Evolutionary conservation across 768 basidiomycete species (phyloP).

Genomic region (Suillus hirtellus): DNA sequence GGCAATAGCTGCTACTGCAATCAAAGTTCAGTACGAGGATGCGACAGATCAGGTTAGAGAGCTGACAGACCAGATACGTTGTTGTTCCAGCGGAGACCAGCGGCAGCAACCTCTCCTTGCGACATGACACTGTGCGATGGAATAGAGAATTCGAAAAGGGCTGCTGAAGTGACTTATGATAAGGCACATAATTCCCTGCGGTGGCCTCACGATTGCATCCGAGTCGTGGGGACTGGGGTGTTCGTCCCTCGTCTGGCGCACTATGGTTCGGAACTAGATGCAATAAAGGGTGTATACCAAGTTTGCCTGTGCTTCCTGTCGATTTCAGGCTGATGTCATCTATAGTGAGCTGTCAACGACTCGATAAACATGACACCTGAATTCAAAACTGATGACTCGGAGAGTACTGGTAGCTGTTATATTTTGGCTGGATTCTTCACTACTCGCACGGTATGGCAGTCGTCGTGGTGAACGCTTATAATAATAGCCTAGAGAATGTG

Average conservation of each 20-base stretch:
- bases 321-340: not conserved
- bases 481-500: constrained; percentile 1
- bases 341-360: not conserved
- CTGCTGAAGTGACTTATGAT: not conserved
- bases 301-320: not conserved
- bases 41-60: not conserved
- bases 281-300: not conserved
- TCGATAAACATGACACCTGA: not conserved
- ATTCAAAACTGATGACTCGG: not conserved
- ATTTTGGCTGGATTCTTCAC: not conserved
- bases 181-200: not conserved
- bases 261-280: not conserved
- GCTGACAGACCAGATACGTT: not conserved
- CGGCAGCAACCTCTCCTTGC: not conserved
- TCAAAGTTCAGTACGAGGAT: not conserved
- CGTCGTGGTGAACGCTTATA: not conserved
- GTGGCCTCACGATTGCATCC: not conserved
- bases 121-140: constrained; percentile 1
- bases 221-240: not conserved
- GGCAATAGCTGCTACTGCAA: not conserved
- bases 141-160: not conserved
- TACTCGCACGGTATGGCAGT: constrained; percentile 5
- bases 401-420: not conserved
- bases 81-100: not conserved
- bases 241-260: not conserved